Conservation (phyloP, 306 rosid species). For the Fragaria nilgerrensis region DNA sequence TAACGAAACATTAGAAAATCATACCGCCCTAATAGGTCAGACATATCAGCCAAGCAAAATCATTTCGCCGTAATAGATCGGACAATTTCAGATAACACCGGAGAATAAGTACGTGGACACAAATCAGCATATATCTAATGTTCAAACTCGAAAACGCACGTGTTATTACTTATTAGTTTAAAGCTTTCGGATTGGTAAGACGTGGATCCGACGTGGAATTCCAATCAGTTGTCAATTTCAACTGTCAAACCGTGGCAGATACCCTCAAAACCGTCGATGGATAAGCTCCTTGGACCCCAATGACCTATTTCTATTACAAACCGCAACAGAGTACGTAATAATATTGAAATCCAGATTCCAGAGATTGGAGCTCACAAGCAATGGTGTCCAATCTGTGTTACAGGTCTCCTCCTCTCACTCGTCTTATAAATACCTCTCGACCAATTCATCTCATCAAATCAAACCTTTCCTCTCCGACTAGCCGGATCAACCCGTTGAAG, state of each 20-base stretch:
- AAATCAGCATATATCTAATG: constrained; percentile 10
- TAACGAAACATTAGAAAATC: no score
- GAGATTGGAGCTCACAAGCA: constrained; percentile 15
- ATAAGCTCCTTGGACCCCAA: not conserved
- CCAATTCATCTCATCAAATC: constrained; percentile 15
- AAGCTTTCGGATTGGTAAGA: constrained; percentile 7
- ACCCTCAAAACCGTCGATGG: not conserved
- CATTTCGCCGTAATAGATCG: not conserved
- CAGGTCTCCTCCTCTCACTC: constrained; percentile 10
- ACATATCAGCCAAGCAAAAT: no score
- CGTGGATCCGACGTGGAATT: constrained; percentile 62
- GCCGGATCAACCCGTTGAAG: not conserved
- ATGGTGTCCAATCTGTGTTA: constrained; percentile 47
- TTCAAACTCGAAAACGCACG: not conserved
- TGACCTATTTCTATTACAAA: not conserved
- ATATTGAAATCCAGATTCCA: not conserved
- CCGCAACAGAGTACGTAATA: no score
- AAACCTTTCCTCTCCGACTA: not conserved
- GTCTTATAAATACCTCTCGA: constrained; percentile 58
- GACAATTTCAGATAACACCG: not conserved
- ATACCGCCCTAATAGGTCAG: no score
- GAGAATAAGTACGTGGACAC: constrained; percentile 31
- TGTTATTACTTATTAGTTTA: not conserved
- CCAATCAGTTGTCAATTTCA: constrained; percentile 19
- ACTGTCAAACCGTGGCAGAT: not conserved